Percentiles rank a stretch among this genome's conserved stretches.
These are phyloP conservation scores for Leishmania martiniquensis DNA, from an alignment of 208 protist species.

Conservation along the genomic window DNA sequence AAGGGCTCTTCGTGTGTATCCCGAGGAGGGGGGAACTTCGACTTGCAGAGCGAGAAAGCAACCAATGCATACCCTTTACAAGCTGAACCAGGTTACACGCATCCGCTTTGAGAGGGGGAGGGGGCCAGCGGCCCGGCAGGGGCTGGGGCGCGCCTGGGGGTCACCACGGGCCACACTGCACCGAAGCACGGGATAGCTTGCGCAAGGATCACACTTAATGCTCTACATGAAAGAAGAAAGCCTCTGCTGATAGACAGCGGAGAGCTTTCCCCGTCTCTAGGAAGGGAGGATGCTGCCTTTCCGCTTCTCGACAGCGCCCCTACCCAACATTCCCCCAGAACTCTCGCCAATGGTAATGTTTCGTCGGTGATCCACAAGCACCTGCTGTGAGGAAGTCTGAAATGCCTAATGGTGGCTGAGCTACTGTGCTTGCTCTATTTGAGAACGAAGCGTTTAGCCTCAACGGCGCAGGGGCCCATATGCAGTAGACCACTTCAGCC, in stretches of 20 bases:
- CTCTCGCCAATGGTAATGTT: not conserved
- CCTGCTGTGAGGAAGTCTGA: not conserved
- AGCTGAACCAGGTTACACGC: not conserved
- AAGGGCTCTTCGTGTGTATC: not conserved
- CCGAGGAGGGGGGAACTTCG: not conserved
- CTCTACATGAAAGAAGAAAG: not conserved
- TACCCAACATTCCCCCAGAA: not conserved
- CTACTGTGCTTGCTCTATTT: not conserved
- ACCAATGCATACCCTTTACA: not conserved
- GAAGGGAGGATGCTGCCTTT: not conserved
- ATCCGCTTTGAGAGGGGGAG: not conserved
- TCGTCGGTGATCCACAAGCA: not conserved
- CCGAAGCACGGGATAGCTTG: not conserved
- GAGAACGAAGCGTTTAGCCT: not conserved
- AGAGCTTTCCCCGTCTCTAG: not conserved
- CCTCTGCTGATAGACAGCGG: not conserved
- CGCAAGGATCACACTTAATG: not conserved
- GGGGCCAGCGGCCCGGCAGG: not conserved
- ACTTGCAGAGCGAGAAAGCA: not conserved
- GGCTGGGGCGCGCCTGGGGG: not conserved
- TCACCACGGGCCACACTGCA: not conserved
- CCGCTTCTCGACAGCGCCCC: not conserved
- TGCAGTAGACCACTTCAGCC: not conserved
- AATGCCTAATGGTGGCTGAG: not conserved
- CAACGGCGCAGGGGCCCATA: too few relatives aligned